Evolutionary conservation across 768 basidiomycete species (phyloP), one percentile per base, ranked within the genome.

Genomic region (Pulveroboletus sp.): DNA sequence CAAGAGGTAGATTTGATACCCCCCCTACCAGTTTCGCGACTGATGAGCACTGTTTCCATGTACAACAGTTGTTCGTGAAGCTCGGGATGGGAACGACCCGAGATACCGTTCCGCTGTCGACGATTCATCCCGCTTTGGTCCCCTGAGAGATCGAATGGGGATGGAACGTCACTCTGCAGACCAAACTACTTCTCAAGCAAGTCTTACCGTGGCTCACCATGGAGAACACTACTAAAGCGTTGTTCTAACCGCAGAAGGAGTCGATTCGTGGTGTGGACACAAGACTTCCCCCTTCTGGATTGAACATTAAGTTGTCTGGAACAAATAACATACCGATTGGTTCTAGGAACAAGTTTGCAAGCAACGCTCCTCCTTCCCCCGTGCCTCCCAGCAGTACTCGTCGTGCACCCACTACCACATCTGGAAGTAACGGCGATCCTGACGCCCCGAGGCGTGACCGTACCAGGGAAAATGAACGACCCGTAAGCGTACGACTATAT

Each of bases 271-370:
- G 24, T 26, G 8, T 32, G 39, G 66, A 60, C 33, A 35, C 50
- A 15, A 55, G 61, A 26, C 35, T 46, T 6, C 47, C 44, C 8
- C 51, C 47, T 14, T 33, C 48, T 26, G 63, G 57, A 30, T 51
- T 62, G 14, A 60, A 51, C 13, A 17, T 63, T 24, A 66, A 63
- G 24, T 33, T 69, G 8, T 69, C 67, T 3, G 67, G 67, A 21
- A 67, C 67, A 21, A 69, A 70, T 47, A 69, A 59, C 28, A 60
- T 51, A 44, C 67, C 67, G 14, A 67, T 68, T 26, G 68, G 68
- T 15, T 46, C 49, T 7, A 55, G 64, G 40, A 60, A 50, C 43
- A 70, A 62, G 17, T 61, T 64, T 51, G n/a, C 50, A 6, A 30
- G 42, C 27, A 60, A 47, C 18, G 43, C 38, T 4, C 40, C 50